Conservation (phyloP, 129 eudicot genomes). For the Saussurea involucrata region DNA sequence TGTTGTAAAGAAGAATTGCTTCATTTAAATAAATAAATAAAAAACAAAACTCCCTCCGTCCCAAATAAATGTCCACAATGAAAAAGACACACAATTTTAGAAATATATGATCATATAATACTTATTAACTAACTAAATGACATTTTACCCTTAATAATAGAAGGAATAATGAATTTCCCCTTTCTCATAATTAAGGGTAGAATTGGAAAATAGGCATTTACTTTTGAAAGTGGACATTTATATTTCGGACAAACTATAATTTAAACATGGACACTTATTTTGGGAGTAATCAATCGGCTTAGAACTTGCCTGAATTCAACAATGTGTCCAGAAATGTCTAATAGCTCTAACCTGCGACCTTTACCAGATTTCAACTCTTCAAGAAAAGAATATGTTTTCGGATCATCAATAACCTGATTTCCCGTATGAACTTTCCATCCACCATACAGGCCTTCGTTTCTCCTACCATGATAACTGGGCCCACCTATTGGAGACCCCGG, state of each 20-base stretch:
- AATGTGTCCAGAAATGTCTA: constrained; percentile 59
- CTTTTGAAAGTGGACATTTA: too few species aligned
- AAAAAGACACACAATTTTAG: neutral
- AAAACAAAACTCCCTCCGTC: neutral
- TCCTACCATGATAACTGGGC: constrained; percentile 29
- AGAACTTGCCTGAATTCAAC: constrained; percentile 56
- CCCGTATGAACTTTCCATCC: constrained; percentile 52
- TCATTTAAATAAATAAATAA: neutral
- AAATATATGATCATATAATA: neutral
- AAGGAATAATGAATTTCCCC: neutral
- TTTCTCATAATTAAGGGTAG: neutral
- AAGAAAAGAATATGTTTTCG: constrained; percentile 44
- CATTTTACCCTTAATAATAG: neutral
- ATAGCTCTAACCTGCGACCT: constrained; percentile 54
- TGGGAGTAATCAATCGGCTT: neutral
- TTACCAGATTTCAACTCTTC: constrained; percentile 70
- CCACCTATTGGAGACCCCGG: constrained; percentile 44
- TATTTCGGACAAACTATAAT: too few species aligned
- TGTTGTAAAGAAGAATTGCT: constrained; percentile 1
- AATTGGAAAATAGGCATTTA: neutral
- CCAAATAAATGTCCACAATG: neutral
- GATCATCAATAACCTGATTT: constrained; percentile 24
- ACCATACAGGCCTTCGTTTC: constrained; percentile 39
- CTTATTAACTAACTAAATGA: neutral
- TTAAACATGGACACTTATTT: neutral